Percentiles rank a stretch among this genome's conserved stretches.
Evolutionary conservation across 106 monocot genomes (phyloP).

Genomic region (Gastrodia elata): DNA sequence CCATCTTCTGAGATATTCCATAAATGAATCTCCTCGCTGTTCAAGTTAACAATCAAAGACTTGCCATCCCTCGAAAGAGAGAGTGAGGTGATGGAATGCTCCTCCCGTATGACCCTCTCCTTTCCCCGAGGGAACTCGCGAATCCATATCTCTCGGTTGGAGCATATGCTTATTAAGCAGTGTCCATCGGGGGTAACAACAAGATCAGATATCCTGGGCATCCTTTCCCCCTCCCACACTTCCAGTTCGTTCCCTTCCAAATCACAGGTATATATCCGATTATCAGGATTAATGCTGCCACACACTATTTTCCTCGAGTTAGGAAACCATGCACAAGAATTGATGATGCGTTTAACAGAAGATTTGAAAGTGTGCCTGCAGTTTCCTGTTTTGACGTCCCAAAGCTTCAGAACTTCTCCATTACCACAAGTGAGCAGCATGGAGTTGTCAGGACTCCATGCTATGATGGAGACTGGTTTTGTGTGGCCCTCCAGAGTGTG

Average conservation of each 20-base stretch:
- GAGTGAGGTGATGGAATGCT: slow-evolving; percentile 48
- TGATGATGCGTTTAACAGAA: slow-evolving; percentile 22
- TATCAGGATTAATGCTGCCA: slow-evolving; percentile 47
- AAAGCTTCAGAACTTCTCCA: slow-evolving; percentile 48
- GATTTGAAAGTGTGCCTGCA: slow-evolving; percentile 31
- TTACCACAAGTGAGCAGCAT: slow-evolving; percentile 71
- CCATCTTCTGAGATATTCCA: slow-evolving; percentile 27
- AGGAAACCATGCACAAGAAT: slow-evolving; percentile 76
- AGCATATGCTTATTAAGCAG: slow-evolving; percentile 42
- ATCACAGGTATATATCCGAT: slow-evolving; percentile 52
- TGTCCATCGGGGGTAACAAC: slow-evolving; percentile 57
- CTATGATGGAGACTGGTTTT: slow-evolving; percentile 53
- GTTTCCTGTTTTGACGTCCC: slow-evolving; percentile 44
- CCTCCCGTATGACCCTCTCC: slow-evolving; percentile 42
- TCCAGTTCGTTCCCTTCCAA: slow-evolving; percentile 51
- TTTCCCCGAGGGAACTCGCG: slow-evolving; percentile 38
- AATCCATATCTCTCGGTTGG: slow-evolving; percentile 49
- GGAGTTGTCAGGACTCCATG: slow-evolving; percentile 76
- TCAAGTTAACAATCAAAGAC: slow-evolving; percentile 65
- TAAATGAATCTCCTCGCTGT: slow-evolving; percentile 71
- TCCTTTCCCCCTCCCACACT: slow-evolving; percentile 65
- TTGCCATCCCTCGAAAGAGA: slow-evolving; percentile 59
- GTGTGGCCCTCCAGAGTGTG: slow-evolving; percentile 41
- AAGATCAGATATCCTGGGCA: slow-evolving; percentile 58
- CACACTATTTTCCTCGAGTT: slow-evolving; percentile 57